Conservation (phyloP, 768 basidiomycete species). For the Macrolepiota albuminosa region DNA sequence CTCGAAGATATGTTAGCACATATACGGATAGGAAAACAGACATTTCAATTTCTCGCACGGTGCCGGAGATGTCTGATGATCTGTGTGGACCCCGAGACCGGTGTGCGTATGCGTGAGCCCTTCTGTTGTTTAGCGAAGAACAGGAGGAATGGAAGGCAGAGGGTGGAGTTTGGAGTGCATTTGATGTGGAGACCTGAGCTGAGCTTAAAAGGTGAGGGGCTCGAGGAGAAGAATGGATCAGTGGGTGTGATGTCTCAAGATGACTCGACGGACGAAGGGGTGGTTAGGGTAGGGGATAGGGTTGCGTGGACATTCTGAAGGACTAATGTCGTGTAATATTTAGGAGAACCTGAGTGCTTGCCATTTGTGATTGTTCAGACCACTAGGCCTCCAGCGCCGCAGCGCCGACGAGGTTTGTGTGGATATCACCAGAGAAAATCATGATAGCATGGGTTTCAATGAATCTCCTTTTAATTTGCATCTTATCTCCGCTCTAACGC, state of each 20-base stretch:
- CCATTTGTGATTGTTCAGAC: no score
- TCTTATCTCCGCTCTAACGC: no score
- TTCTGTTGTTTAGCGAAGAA: constrained; percentile 13
- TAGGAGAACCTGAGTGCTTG: neutral
- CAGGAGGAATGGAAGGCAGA: constrained; percentile 10
- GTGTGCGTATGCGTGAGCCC: constrained; percentile 10
- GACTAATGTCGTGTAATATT: neutral
- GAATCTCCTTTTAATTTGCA: no score
- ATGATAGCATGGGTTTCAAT: no score
- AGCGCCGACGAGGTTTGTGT: no score
- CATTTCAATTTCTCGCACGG: constrained; percentile 10
- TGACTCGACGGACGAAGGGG: neutral
- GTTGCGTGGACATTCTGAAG: constrained; percentile 6
- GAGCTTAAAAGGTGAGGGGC: neutral
- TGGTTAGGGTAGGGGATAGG: constrained; percentile 11
- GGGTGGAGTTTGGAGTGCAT: constrained; percentile 15
- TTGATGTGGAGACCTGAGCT: constrained; percentile 11
- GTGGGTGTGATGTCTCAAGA: neutral
- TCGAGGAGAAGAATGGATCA: neutral
- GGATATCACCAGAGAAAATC: no score
- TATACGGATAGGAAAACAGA: constrained; percentile 10
- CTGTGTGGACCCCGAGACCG: constrained; percentile 11
- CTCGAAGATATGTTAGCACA: constrained; percentile 9
- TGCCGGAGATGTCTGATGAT: constrained; percentile 14
- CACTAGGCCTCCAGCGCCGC: no score